Base-by-base conservation (phyloP, 176 grass and related monocot genomes). In the Tillandsia fasciculata region DNA sequence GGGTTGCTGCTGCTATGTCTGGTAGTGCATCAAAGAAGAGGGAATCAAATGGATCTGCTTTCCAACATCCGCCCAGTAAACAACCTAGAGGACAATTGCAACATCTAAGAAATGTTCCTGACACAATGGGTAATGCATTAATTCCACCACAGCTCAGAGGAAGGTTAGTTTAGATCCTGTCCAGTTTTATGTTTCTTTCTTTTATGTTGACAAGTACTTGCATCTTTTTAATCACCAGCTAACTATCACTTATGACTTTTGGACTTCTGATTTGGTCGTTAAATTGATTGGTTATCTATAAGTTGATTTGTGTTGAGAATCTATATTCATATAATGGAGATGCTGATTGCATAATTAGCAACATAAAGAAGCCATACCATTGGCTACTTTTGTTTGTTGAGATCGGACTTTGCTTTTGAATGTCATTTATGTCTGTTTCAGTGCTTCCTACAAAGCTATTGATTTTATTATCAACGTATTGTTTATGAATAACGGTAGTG, bases 111-210 rank as follows among this genome's bases (percentile, higher is more conserved):
- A 86, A 75, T 74, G 10, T 24, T 69, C 87, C 74, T 42, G 78
- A 64, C 58, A 71, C 80, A 70, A 51, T 75, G 9, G 68, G 68
- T 50, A 83, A 78, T 53, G 23, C 66, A 14, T 59, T 99, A 64
- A 22, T 90, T 70, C 94, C 94, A 64, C 94, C 94, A 0, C 94
- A 99, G 77, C 77, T 99, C 29, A 78, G 79, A 58, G 94, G 94
- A 66, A 93, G 94, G 94, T 99, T 65, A 76, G 86, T 77, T 52
- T 27, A 59, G 15, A 51, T 48, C 49, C 12, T 78, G 48, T 71
- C 70, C 47, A n/a, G 13, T 27, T 49, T 53, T 53, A 14, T 22
- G 28, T 69, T 63, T 64, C 53, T 52, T 2, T 50, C 69, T 42
- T 67, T 52, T 24, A 26, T 72, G 29, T 14, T 70, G 13, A 8